A percentile compares a stretch with the other conserved stretches of the same genome.
Evolutionary conservation across 2,329 filamentous ascomycete genomes (phyloP).

Genomic region (Tolypocladium album): DNA sequence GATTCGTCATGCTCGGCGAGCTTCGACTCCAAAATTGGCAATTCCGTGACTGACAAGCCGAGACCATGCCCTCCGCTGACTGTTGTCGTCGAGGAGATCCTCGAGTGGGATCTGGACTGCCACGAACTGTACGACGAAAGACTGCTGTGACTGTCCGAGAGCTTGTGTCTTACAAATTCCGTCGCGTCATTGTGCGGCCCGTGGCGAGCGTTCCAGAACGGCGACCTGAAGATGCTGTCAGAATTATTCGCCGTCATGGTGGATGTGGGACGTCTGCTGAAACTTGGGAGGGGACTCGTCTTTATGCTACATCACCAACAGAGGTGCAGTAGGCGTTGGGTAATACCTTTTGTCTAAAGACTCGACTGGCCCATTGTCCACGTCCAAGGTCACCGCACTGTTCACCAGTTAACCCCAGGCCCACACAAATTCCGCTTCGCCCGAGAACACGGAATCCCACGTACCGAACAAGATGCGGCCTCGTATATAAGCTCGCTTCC

Average conservation of each 20-base stretch:
- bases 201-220: slow-evolving; percentile 1
- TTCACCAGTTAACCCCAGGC: neutral
- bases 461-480: slow-evolving; percentile 1
- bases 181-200: neutral
- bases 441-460: neutral
- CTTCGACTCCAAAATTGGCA: slow-evolving; percentile 25
- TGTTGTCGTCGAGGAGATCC: slow-evolving; percentile 43
- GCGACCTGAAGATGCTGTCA: neutral
- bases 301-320: neutral
- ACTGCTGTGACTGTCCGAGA: slow-evolving; percentile 41
- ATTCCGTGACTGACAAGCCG: slow-evolving; percentile 22
- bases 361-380: neutral
- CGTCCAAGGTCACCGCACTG: neutral
- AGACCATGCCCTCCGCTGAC: slow-evolving; percentile 29
- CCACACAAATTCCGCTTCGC: neutral
- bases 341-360: neutral
- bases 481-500: neutral
- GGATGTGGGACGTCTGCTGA: neutral
- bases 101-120: slow-evolving; percentile 36
- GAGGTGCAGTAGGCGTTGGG: neutral
- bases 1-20: slow-evolving; percentile 15
- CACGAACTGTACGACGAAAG: slow-evolving; percentile 38
- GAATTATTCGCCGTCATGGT: neutral
- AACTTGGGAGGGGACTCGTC: too few relatives aligned
- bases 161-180: slow-evolving; percentile 12